Evolutionary conservation across 306 rosid genomes (phyloP), one percentile per base, ranked within the genome.

Genomic region (Boehmeria nivea): DNA sequence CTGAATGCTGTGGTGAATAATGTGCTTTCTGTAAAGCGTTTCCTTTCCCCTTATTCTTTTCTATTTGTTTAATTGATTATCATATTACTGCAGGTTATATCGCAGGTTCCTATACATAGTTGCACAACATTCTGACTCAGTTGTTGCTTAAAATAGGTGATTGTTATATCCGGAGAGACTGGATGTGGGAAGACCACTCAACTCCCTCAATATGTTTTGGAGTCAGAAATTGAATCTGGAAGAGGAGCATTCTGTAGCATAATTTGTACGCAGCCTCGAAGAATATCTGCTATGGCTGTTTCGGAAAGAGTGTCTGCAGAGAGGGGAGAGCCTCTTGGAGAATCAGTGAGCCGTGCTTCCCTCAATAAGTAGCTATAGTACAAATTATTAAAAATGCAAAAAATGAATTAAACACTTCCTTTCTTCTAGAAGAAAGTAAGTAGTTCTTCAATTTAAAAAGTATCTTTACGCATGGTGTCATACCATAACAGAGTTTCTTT

Each of bases 401-500:
- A 12, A 21, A 1, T 15, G 37, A 19, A 28, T 21, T 24, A 19
- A 45, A 48, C 22, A 22, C 10, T 21, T 48, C 52, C 6, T 46
- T 70, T 67, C 53, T 49, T 61, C 56, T 69, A 59, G 6, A 22
- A 20, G 23, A 57, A 50, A 38, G 16, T 43, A 66, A 64, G 31
- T 39, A 56, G 60, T 33, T 24, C 54, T 76, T 74, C 65, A n/a
- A 70, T 68, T 70, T 76, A 66, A 61, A 60, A 65, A 51, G 56
- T 70, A 71, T 62, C 69, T 77, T 75, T 72, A 64, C 81, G 63
- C 75, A 78, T 79, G 71, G 83, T 77, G 83, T 76, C 60, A 79
- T 81, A 81, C 84, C 78, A 72, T 79, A 81, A 81, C 80, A 75
- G 78, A 81, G 74, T 72, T 86, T 77, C 75, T 90, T 81, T 83